Conservation (phyloP, 768 basidiomycete genomes). For the Lactifluus subvellereus region DNA sequence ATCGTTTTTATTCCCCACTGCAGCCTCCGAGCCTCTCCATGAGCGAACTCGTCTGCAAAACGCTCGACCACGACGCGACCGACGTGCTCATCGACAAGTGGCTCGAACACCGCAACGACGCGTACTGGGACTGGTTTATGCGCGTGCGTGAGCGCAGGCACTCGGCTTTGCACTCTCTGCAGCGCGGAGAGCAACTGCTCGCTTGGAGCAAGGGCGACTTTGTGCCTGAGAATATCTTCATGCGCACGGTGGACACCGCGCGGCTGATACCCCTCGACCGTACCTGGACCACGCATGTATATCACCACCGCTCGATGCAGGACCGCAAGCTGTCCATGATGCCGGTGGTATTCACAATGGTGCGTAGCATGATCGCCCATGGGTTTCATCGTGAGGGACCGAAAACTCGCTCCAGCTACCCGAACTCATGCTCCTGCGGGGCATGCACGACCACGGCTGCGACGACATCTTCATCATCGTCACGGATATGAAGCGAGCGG, state of each 20-base stretch:
- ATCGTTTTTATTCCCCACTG: slow-evolving; percentile 52
- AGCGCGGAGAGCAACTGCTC: slow-evolving; percentile 37
- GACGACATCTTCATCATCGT: slow-evolving; percentile 77
- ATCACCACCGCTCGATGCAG: slow-evolving; percentile 70
- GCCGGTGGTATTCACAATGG: slow-evolving; percentile 79
- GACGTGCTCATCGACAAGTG: slow-evolving; percentile 79
- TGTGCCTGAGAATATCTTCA: slow-evolving; percentile 73
- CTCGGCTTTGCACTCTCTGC: slow-evolving; percentile 41
- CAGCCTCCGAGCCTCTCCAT: slow-evolving; percentile 61
- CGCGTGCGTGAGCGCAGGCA: slow-evolving; percentile 63
- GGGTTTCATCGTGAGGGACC: background rate
- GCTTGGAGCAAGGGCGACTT: slow-evolving; percentile 65
- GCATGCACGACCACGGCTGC: slow-evolving; percentile 76
- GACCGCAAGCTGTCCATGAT: slow-evolving; percentile 70
- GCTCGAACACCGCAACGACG: slow-evolving; percentile 73
- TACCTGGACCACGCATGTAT: slow-evolving; percentile 78
- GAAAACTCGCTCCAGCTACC: slow-evolving; percentile 45
- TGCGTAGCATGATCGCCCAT: slow-evolving; percentile 29
- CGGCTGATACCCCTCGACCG: slow-evolving; percentile 75
- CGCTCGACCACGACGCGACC: slow-evolving; percentile 68
- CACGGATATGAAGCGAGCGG: slow-evolving; percentile 70
- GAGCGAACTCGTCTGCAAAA: slow-evolving; percentile 76
- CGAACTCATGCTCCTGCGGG: slow-evolving; percentile 71
- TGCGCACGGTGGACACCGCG: slow-evolving; percentile 71
- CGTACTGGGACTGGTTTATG: slow-evolving; percentile 73